These are phyloP conservation scores for Hortiboletus flavorubellus DNA, from an alignment of 768 basidiomycete species.

Conservation along the genomic window DNA sequence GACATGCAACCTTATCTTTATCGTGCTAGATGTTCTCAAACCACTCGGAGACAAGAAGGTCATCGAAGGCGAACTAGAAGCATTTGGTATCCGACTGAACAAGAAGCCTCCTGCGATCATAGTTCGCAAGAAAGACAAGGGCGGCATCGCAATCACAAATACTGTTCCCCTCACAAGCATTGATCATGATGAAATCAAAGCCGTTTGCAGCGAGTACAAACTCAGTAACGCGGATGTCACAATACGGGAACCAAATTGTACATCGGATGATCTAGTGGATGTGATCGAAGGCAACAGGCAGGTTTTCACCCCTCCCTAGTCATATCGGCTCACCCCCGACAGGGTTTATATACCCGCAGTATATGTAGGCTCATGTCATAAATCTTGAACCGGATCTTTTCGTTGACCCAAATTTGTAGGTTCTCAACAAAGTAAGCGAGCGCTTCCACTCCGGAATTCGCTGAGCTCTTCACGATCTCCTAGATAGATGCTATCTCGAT, in stretches of 20 bases:
- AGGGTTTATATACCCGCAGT: slow-evolving; percentile 93
- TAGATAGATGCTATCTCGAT: slow-evolving; percentile 98
- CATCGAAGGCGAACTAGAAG: slow-evolving; percentile 91
- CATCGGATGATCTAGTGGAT: slow-evolving; percentile 94
- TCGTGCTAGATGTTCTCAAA: slow-evolving; percentile 96
- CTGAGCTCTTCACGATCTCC: slow-evolving; percentile 1
- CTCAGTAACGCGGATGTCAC: slow-evolving; percentile 87
- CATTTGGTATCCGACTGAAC: slow-evolving; percentile 96
- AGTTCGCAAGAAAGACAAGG: slow-evolving; percentile 86
- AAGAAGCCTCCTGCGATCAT: slow-evolving; percentile 88
- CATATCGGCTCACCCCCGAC: background rate
- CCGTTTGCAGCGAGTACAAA: slow-evolving; percentile 89
- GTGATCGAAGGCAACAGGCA: slow-evolving; percentile 94
- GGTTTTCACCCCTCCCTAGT: background rate
- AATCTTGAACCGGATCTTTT: background rate
- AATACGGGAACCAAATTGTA: slow-evolving; percentile 89
- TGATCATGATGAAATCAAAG: slow-evolving; percentile 95
- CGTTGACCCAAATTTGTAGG: slow-evolving; percentile 37
- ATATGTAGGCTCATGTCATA: slow-evolving; percentile 54
- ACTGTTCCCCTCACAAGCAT: slow-evolving; percentile 96
- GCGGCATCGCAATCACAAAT: slow-evolving; percentile 90
- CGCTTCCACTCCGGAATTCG: background rate
- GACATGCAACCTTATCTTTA: slow-evolving; percentile 98
- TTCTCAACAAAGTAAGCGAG: slow-evolving; percentile 72
- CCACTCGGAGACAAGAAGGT: slow-evolving; percentile 94